phyloP scores from a whole-genome alignment of 106 monocot species.

The Iris macrosiphon region DNA sequence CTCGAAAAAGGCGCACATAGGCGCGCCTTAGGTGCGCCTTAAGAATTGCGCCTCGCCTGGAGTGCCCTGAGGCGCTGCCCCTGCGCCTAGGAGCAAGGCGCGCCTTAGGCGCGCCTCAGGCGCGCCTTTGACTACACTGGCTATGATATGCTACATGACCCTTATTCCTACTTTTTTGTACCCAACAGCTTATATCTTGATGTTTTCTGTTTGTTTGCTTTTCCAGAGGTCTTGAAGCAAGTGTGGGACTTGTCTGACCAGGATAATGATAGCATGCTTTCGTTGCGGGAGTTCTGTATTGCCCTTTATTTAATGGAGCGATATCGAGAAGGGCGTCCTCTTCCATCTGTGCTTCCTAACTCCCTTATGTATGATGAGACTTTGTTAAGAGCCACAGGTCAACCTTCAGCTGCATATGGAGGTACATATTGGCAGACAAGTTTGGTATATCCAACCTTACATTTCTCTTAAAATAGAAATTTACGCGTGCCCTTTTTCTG shows the following conservation, averaged over 20 bases:
- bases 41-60: no score
- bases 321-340: slow-evolving; percentile 68
- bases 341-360: slow-evolving; percentile 71
- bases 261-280: slow-evolving; percentile 98
- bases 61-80: no score
- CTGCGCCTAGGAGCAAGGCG: background rate
- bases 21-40: no score
- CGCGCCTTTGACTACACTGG: background rate
- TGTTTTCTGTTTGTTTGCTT: slow-evolving; percentile 10
- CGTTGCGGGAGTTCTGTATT: slow-evolving; percentile 82
- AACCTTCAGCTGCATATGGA: slow-evolving; percentile 44
- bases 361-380: slow-evolving; percentile 63
- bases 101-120: background rate
- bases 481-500: no score
- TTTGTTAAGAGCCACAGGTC: slow-evolving; percentile 63
- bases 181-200: slow-evolving; percentile 5
- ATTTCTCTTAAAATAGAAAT: no score
- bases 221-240: slow-evolving; percentile 83
- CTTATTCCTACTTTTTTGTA: no score
- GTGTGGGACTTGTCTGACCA: slow-evolving; percentile 99
- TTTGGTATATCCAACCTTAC: slow-evolving; percentile 50
- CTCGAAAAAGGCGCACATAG: no score
- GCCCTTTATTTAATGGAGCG: slow-evolving; percentile 96
- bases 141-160: background rate
- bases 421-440: slow-evolving; percentile 53